Evolutionary conservation across 345 rosid species (phyloP), one percentile per base, ranked within the genome.

Genomic region (Bruguiera gymnorhiza): DNA sequence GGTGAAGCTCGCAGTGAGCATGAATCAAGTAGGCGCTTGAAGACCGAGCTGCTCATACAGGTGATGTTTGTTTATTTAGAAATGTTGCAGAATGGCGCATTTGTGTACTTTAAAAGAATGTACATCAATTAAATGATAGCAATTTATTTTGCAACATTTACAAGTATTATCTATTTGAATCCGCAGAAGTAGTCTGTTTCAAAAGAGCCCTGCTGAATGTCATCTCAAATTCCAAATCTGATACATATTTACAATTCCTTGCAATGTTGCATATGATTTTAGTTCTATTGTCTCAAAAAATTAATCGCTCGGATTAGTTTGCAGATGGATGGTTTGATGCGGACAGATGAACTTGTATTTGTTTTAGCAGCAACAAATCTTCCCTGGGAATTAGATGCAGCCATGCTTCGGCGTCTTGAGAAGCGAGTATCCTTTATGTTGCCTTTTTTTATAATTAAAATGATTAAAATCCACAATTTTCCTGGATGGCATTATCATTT

Each of bases 301-400:
- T 21, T 68, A 65, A 78, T 82, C 23, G 5, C 70, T 73, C 11
- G 46, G 20, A 21, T 70, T 78, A 67, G 69, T 61, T 76, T 83
- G 80, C 86, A 95, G 99, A 95, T 95, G 99, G 99, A 95, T 88
- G 97, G 97, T 71, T 80, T 95, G 84, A 86, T 81, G 18, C 78
- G 79, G 74, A 78, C 99, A 27, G 78, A 95, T 50, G 96, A 95
- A 80, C 97, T 95, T 29, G 97, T 95, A 30, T 95, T 92, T 74
- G 97, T 95, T 68, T 80, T 95, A 87, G 99, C 97, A 0, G 99
- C 99, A 23, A 95, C 99, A 31, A 95, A 95, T 77, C 95, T 95
- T 59, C 99, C 99, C 4, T 95, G 99, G 97, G 99, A 95, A 66
- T 80, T 95, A 69, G 99, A 95, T 83, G 97, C 89, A 64, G 99